Evolutionary conservation across 202 grass and related monocot species (phyloP).

Genomic region (Panicum hallii): DNA sequence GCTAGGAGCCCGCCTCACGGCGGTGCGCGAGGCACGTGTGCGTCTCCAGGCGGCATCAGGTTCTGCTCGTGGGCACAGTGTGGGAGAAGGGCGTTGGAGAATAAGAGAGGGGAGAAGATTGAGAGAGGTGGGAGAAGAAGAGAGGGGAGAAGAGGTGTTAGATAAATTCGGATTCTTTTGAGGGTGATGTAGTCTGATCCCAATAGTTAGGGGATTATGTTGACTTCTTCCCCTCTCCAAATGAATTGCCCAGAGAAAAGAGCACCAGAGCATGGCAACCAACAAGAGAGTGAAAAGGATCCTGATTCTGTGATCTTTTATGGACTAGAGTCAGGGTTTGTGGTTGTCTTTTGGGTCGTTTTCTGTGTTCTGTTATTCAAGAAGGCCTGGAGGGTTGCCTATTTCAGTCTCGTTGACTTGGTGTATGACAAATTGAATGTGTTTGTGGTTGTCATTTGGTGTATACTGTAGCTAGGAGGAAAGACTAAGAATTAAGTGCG

Average conservation of each 20-base stretch:
- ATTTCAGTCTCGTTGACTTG: constrained; percentile 26
- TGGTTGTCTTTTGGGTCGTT: constrained; percentile 16
- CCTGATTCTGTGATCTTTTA: background rate
- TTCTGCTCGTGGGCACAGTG: no score
- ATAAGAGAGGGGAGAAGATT: no score
- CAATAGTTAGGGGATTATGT: no score
- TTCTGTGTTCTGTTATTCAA: constrained; percentile 22
- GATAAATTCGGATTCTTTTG: no score
- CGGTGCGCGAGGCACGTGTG: no score
- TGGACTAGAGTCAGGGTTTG: constrained; percentile 12
- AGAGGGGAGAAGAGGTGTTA: no score
- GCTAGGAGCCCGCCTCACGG: no score
- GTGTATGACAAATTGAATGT: background rate
- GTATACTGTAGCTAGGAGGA: background rate
- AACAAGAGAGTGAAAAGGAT: background rate
- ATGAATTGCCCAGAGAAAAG: background rate
- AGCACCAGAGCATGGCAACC: no score
- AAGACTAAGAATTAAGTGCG: background rate
- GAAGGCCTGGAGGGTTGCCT: constrained; percentile 28
- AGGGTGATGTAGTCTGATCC: no score
- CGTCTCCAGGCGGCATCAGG: no score
- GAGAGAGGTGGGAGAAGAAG: no score
- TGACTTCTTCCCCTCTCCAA: background rate
- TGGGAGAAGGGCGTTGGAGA: no score
- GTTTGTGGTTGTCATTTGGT: background rate